Conservation (phyloP, 2,329 filamentous ascomycete genomes). For the Penicillium vulpinum region DNA sequence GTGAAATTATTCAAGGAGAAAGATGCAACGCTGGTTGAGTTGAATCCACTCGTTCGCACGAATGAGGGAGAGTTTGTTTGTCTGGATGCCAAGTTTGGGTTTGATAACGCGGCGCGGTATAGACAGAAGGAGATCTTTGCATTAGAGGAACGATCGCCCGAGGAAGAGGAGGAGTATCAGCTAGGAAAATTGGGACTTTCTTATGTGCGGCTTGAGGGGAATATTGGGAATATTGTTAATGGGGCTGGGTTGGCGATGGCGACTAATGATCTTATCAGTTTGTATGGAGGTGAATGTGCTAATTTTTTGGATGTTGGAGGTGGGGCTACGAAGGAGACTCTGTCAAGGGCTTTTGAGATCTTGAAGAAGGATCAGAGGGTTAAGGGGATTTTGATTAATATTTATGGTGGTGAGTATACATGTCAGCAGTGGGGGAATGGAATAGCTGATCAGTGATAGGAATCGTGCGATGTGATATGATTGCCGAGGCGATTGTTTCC, state of each 20-base stretch:
- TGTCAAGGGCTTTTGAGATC: slow-evolving; percentile 32
- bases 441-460: slow-evolving; percentile 32
- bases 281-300: slow-evolving; percentile 31
- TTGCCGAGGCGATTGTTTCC: slow-evolving; percentile 51
- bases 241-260: slow-evolving; percentile 40
- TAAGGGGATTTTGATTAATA: slow-evolving; percentile 56
- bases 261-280: slow-evolving; percentile 33
- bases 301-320: slow-evolving; percentile 39
- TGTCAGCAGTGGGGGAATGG: too few relatives aligned
- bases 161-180: slow-evolving; percentile 30
- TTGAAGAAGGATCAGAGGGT: slow-evolving; percentile 25
- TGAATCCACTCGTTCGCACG: slow-evolving; percentile 40
- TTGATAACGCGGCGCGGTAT: slow-evolving; percentile 52
- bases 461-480: slow-evolving; percentile 54
- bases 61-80: slow-evolving; percentile 34
- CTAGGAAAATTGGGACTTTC: slow-evolving; percentile 39
- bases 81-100: slow-evolving; percentile 45
- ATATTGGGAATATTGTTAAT: slow-evolving; percentile 38
- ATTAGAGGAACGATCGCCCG: slow-evolving; percentile 37
- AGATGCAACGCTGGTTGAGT: slow-evolving; percentile 51
- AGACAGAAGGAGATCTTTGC: slow-evolving; percentile 46
- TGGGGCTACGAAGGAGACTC: slow-evolving; percentile 29
- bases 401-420: slow-evolving; percentile 42
- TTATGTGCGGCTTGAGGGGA: slow-evolving; percentile 33
- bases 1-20: slow-evolving; percentile 43